These are phyloP conservation scores for Trichoderma asperelloides DNA, from an alignment of 495 filamentous ascomycete species.

Conservation along the genomic window DNA sequence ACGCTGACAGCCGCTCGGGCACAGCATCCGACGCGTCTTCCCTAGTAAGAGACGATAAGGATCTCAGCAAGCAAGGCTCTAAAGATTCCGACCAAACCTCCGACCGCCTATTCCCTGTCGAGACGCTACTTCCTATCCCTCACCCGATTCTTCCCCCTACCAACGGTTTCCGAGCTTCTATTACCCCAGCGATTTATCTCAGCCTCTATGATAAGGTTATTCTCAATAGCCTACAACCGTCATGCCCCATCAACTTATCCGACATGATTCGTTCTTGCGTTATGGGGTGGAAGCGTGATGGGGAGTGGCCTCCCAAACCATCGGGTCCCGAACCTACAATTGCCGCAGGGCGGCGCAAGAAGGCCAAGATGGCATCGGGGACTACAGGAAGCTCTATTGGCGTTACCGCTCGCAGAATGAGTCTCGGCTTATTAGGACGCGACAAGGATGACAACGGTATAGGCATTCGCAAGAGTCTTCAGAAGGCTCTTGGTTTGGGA, in stretches of 20 bases:
- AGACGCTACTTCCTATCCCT: slow-evolving; percentile 49
- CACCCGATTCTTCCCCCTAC: slow-evolving; percentile 57
- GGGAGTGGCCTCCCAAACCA: slow-evolving; percentile 74
- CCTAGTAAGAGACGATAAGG: not conserved
- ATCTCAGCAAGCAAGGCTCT: slow-evolving; percentile 8
- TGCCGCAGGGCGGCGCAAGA: slow-evolving; percentile 16
- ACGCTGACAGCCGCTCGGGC: not conserved
- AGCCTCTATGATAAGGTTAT: slow-evolving; percentile 86
- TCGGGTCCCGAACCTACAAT: slow-evolving; percentile 19
- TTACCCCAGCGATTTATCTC: slow-evolving; percentile 61
- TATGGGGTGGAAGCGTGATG: slow-evolving; percentile 86
- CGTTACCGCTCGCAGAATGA: slow-evolving; percentile 25
- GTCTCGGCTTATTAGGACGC: slow-evolving; percentile 22
- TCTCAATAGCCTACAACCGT: slow-evolving; percentile 63
- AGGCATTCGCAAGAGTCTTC: slow-evolving; percentile 14
- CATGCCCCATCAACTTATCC: slow-evolving; percentile 75
- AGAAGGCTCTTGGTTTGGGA: slow-evolving; percentile 17
- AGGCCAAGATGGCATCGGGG: slow-evolving; percentile 27
- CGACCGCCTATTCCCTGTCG: slow-evolving; percentile 21
- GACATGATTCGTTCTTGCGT: slow-evolving; percentile 78
- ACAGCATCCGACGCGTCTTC: not conserved
- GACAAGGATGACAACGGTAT: slow-evolving; percentile 13
- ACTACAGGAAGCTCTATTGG: slow-evolving; percentile 17
- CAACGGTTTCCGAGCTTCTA: slow-evolving; percentile 64
- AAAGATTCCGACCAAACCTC: slow-evolving; percentile 14